phyloP scores from a whole-genome alignment of 2,329 filamentous ascomycete genomes.

The Tolypocladium amazonense region DNA sequence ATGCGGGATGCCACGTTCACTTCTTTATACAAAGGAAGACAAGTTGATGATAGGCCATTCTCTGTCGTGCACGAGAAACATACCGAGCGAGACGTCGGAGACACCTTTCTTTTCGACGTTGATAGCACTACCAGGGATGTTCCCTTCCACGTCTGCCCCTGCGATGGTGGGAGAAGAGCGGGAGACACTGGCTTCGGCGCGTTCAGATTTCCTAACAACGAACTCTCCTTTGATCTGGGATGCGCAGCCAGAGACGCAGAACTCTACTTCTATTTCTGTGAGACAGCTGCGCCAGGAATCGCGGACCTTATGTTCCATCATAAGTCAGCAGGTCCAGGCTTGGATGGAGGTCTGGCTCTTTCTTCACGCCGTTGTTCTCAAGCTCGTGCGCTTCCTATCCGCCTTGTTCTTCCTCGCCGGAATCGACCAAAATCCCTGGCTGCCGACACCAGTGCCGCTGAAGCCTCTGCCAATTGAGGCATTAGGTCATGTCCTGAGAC shows the following conservation, averaged over 20 bases:
- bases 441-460: not conserved
- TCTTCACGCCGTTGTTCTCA: not conserved
- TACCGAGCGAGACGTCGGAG: not conserved
- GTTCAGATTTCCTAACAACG: too few relatives aligned
- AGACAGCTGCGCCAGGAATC: not conserved
- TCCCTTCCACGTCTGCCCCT: not conserved
- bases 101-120: not conserved
- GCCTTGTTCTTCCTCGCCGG: not conserved
- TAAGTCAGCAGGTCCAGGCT: not conserved
- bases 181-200: too few relatives aligned
- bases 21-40: not conserved
- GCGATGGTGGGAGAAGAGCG: too few relatives aligned
- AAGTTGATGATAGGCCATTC: not conserved
- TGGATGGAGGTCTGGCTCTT: not conserved
- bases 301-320: not conserved
- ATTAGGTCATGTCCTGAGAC: conserved; percentile 1
- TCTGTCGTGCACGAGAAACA: not conserved
- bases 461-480: not conserved
- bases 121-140: not conserved
- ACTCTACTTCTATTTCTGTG: not conserved
- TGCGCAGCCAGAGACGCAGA: not conserved
- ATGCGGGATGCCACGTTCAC: not conserved
- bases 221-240: too few relatives aligned
- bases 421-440: not conserved
- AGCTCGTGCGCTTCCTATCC: not conserved